Conservation (phyloP, 805 yeast species). For the Zygotorulaspora sp. region DNA sequence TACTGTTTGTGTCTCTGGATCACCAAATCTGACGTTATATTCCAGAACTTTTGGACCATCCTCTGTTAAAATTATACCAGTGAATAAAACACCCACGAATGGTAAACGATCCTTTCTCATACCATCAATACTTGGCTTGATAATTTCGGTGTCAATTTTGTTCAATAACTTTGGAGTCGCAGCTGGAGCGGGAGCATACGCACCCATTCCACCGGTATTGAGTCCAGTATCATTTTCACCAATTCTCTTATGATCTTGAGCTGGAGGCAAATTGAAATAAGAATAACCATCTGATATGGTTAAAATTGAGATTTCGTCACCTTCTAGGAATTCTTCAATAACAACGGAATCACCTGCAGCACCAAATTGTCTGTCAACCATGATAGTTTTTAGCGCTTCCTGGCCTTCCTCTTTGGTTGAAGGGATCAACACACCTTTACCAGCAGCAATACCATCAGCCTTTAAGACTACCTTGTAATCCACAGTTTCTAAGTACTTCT, state of each 20-base stretch:
- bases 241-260: constrained; percentile 96
- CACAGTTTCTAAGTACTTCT: constrained; percentile 56
- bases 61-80: constrained; percentile 89
- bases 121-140: constrained; percentile 90
- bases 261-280: constrained; percentile 85
- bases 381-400: constrained; percentile 76
- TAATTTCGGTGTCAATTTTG: constrained; percentile 66
- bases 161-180: constrained; percentile 73
- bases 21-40: constrained; percentile 97
- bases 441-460: constrained; percentile 98
- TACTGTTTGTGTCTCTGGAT: constrained; percentile 98
- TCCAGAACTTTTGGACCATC: constrained; percentile 91
- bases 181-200: constrained; percentile 96
- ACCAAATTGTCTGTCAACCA: constrained; percentile 88
- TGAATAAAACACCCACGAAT: constrained; percentile 91
- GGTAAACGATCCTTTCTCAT: constrained; percentile 95
- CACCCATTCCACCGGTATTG: constrained; percentile 99
- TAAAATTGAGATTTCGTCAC: constrained; percentile 91
- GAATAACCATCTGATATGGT: constrained; percentile 94
- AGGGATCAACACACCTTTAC: constrained; percentile 97
- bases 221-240: constrained; percentile 92
- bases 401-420: constrained; percentile 76
- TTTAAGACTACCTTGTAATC: constrained; percentile 83
- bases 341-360: constrained; percentile 92
- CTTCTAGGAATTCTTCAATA: constrained; percentile 92